phyloP scores from a whole-genome alignment of 441 rosid species.

The Jatropha podagrica region DNA sequence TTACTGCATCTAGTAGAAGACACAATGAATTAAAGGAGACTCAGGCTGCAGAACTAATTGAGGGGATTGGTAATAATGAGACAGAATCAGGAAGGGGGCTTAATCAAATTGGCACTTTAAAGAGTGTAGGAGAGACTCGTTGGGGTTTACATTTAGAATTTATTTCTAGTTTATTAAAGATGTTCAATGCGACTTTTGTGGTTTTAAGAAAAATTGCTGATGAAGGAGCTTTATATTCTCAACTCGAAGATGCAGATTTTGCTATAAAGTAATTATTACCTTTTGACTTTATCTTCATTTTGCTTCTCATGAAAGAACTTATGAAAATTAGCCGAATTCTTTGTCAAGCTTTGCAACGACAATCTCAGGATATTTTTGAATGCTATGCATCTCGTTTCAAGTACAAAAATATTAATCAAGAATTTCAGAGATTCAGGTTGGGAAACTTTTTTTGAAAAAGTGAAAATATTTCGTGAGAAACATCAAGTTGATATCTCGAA shows the following conservation, averaged over 20 bases:
- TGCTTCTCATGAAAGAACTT: background rate
- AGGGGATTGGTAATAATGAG: background rate
- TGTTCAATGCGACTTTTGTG: background rate
- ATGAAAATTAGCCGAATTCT: background rate
- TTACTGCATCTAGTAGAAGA: background rate
- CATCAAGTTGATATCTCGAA: too few relatives aligned
- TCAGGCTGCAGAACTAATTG: background rate
- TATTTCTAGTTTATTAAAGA: background rate
- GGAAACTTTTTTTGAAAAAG: background rate
- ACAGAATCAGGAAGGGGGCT: background rate
- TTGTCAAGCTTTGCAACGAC: background rate
- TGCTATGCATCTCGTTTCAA: background rate
- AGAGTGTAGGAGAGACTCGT: background rate
- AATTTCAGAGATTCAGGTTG: background rate
- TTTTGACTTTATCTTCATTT: background rate
- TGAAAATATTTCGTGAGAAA: background rate
- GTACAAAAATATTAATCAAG: background rate
- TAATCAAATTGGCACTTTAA: background rate
- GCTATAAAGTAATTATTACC: background rate
- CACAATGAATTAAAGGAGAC: background rate
- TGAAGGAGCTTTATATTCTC: background rate
- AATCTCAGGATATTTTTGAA: background rate
- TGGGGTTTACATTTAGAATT: background rate
- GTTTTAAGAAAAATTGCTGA: too few relatives aligned
- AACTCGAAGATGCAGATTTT: background rate